Evolutionary conservation across 257 asterid species (phyloP).

Genomic region (Datura wrightii): DNA sequence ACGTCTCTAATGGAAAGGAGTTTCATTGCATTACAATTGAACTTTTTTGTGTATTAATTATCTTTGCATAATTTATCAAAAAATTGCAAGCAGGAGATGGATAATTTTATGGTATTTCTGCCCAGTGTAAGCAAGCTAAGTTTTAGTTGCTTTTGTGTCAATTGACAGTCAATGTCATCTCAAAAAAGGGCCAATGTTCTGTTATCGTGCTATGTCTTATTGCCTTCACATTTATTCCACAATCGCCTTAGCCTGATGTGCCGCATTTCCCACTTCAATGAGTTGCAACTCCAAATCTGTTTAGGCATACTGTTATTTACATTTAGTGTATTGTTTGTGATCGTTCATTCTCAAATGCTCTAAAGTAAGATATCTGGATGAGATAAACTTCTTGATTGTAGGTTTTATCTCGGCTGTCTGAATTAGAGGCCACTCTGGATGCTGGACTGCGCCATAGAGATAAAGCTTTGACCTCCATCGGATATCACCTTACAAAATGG

Average conservation of each 20-base stretch:
- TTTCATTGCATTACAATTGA: neutral
- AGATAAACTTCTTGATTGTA: slow-evolving; percentile 45
- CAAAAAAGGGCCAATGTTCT: slow-evolving; percentile 1
- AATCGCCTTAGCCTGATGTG: slow-evolving; percentile 5
- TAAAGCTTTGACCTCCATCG: slow-evolving; percentile 76
- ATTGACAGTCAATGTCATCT: neutral
- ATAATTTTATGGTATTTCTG: slow-evolving; percentile 2
- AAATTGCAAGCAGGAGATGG: neutral
- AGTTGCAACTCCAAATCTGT: neutral
- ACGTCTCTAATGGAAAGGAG: slow-evolving; percentile 41
- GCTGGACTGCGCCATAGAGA: slow-evolving; percentile 89
- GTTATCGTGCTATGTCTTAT: neutral
- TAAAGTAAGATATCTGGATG: slow-evolving; percentile 2
- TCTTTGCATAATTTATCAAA: neutral
- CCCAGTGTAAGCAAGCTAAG: neutral
- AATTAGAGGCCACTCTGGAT: slow-evolving; percentile 86
- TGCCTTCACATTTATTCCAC: slow-evolving; percentile 22
- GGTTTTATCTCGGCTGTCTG: slow-evolving; percentile 90
- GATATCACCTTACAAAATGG: slow-evolving; percentile 84
- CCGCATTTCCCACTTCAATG: neutral
- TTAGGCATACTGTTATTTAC: slow-evolving; percentile 13
- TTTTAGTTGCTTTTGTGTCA: neutral
- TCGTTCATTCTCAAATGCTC: neutral
- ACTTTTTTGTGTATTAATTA: neutral
- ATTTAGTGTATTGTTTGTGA: slow-evolving; percentile 3